Percentiles rank a stretch among this genome's conserved stretches.
Evolutionary conservation across 1,139 yeast species (phyloP).

Genomic region (Yamadazyma pseudoaaseri): DNA sequence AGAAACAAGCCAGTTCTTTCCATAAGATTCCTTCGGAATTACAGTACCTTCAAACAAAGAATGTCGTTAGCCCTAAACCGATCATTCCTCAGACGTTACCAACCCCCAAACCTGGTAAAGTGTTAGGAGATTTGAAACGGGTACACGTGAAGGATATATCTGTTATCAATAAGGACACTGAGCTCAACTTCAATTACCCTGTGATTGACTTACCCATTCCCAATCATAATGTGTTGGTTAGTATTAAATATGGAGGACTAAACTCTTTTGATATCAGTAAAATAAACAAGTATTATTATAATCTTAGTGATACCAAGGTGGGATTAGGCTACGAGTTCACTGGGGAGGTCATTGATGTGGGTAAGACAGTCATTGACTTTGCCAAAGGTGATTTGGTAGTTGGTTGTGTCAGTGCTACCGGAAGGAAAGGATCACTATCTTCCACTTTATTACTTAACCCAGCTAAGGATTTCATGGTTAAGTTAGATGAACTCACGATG

Average conservation of each 20-base stretch:
- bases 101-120: slow-evolving; percentile 11
- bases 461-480: slow-evolving; percentile 29
- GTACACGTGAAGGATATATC: slow-evolving; percentile 43
- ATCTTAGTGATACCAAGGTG: slow-evolving; percentile 36
- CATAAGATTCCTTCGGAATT: slow-evolving; percentile 47
- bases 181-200: slow-evolving; percentile 43
- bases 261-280: slow-evolving; percentile 41
- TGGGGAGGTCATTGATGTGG: slow-evolving; percentile 35
- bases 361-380: slow-evolving; percentile 24
- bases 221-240: slow-evolving; percentile 32
- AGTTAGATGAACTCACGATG: slow-evolving; percentile 25
- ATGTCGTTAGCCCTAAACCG: slow-evolving; percentile 19
- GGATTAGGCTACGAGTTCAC: slow-evolving; percentile 46
- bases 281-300: slow-evolving; percentile 34
- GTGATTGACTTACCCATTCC: slow-evolving; percentile 36
- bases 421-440: slow-evolving; percentile 38
- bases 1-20: slow-evolving; percentile 32
- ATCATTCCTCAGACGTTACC: slow-evolving; percentile 17
- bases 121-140: slow-evolving; percentile 30
- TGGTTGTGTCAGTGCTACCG: slow-evolving; percentile 35
- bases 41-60: slow-evolving; percentile 32
- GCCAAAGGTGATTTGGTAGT: slow-evolving; percentile 36
- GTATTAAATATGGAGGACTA: slow-evolving; percentile 37
- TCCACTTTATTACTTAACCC: slow-evolving; percentile 37
- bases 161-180: slow-evolving; percentile 42